Conservation (phyloP, 2,329 filamentous ascomycete species). For the Bipolaris bicolor region DNA sequence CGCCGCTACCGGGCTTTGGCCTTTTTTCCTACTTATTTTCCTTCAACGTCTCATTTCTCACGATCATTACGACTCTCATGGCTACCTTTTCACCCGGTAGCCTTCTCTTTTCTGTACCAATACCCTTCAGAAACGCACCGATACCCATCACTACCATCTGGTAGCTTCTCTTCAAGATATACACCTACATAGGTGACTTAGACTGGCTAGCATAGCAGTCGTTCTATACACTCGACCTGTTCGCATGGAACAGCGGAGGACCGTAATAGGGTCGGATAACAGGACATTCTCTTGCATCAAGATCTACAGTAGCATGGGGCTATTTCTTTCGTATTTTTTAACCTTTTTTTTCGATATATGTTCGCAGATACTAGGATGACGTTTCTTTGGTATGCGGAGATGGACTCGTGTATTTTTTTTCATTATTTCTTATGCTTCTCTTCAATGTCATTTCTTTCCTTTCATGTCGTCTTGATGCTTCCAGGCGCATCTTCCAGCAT, state of each 20-base stretch:
- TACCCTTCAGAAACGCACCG: conserved; percentile 13
- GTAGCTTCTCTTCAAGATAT: conserved; percentile 7
- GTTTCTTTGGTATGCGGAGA: not conserved
- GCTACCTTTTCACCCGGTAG: conserved; percentile 3
- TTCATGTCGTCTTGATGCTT: not conserved
- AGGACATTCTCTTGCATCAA: conserved; percentile 26
- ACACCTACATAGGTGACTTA: conserved; percentile 2
- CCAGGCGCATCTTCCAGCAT: not conserved
- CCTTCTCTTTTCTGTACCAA: conserved; percentile 14
- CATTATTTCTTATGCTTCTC: conserved; percentile 23
- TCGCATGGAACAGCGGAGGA: conserved; percentile 19
- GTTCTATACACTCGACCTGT: conserved; percentile 9
- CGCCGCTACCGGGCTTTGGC: conserved; percentile 20
- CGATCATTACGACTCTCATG: conserved; percentile 23
- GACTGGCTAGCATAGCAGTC: conserved; percentile 7
- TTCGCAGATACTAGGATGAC: not conserved
- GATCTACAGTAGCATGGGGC: not conserved
- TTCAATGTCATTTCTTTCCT: conserved; percentile 21
- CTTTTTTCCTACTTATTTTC: conserved; percentile 19
- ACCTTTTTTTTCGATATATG: conserved; percentile 2
- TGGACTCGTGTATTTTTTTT: conserved; percentile 17
- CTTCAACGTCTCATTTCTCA: conserved; percentile 20
- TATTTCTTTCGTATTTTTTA: conserved; percentile 7
- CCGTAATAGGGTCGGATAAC: conserved; percentile 24
- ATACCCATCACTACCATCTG: conserved; percentile 6